Conservation (phyloP, 176 grass and related monocot genomes). For the Phoenix dactylifera region DNA sequence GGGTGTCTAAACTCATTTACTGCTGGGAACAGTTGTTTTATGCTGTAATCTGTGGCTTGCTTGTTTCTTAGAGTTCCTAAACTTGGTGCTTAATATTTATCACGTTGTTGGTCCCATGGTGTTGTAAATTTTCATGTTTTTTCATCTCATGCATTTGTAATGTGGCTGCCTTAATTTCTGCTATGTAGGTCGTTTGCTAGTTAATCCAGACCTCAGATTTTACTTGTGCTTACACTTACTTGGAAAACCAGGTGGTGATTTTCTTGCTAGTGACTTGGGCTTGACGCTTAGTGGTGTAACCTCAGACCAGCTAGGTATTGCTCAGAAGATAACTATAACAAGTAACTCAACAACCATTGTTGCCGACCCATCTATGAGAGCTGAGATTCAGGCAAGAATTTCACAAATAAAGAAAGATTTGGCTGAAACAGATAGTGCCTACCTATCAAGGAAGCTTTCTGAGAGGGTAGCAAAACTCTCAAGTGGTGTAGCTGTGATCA, state of each 20-base stretch:
- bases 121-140: no score
- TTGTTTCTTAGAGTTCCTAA: no score
- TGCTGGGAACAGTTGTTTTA: no score
- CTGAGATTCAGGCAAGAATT: conserved; percentile 93
- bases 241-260: conserved; percentile 68
- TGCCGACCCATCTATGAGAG: conserved; percentile 71
- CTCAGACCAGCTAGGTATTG: conserved; percentile 91
- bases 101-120: no score
- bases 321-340: conserved; percentile 79
- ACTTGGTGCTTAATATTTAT: no score
- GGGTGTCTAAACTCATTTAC: no score
- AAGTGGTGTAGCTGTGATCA: conserved; percentile 75
- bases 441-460: conserved; percentile 55
- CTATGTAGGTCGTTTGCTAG: no score
- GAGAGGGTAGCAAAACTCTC: conserved; percentile 87
- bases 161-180: no score
- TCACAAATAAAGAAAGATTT: conserved; percentile 90
- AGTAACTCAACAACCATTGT: conserved; percentile 77
- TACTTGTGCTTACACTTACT: conserved; percentile 13
- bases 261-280: conserved; percentile 85
- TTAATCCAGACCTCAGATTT: neutral
- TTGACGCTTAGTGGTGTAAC: conserved; percentile 58
- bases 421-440: conserved; percentile 41
- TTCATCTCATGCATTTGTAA: no score
- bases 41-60: no score